Evolutionary conservation across 1,284 basidiomycete species (phyloP).

Genomic region (Leccinum pseudoinsigne): DNA sequence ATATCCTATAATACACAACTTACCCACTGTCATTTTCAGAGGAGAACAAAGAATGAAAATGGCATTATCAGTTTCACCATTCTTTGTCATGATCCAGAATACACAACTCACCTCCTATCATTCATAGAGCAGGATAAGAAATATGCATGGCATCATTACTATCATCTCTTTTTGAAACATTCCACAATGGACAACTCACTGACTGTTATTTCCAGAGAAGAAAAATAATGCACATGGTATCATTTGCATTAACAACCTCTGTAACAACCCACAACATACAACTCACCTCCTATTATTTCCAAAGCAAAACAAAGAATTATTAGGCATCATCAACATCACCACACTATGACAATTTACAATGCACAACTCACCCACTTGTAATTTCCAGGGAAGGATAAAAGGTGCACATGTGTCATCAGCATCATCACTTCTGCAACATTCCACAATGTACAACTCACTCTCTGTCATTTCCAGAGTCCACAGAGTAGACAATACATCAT

Average conservation of each 20-base stretch:
- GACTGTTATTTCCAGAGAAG: too few species aligned
- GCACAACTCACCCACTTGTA: background rate
- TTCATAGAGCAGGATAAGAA: too few species aligned
- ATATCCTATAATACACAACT: too few species aligned
- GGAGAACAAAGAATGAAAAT: too few species aligned
- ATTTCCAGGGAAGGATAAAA: background rate
- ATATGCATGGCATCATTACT: fast-evolving
- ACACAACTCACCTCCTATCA: too few species aligned
- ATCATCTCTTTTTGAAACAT: too few species aligned
- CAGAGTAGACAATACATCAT: background rate
- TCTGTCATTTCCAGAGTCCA: background rate
- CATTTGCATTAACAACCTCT: background rate
- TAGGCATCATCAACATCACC: background rate
- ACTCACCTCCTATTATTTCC: background rate
- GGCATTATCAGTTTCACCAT: too few species aligned
- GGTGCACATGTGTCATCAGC: too few species aligned
- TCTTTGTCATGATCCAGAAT: too few species aligned
- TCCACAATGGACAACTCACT: too few species aligned
- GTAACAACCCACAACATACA: background rate
- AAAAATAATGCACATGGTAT: too few species aligned
- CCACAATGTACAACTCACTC: background rate
- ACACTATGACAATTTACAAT: background rate
- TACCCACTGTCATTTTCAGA: too few species aligned
- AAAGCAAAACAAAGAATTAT: background rate
- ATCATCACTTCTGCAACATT: background rate